Conservation (phyloP, 345 rosid species). For the Raphanus sativus region DNA sequence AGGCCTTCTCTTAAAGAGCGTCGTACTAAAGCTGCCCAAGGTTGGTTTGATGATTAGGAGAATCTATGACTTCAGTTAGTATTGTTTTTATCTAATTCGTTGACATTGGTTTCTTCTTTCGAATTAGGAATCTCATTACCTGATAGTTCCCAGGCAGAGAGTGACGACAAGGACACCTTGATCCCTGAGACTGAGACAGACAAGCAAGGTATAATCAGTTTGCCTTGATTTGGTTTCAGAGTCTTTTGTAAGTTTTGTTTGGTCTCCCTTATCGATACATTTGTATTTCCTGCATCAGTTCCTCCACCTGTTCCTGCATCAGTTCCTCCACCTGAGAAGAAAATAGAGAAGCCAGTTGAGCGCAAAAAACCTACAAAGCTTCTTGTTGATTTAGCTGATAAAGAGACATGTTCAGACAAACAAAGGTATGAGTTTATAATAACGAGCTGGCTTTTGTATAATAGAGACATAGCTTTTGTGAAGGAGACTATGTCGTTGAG, state of each 20-base stretch:
- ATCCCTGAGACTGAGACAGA: constrained; percentile 35
- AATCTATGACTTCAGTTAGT: not conserved
- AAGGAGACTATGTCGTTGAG: constrained; percentile 1
- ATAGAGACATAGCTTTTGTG: not conserved
- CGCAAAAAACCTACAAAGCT: constrained; percentile 50
- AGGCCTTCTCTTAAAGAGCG: constrained; percentile 79
- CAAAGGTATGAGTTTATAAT: constrained; percentile 62
- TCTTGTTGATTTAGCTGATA: constrained; percentile 53
- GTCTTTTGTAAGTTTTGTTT: constrained; percentile 5
- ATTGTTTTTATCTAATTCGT: not conserved
- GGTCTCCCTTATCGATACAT: constrained; percentile 4
- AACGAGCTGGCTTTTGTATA: not conserved
- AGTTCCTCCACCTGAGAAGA: constrained; percentile 32
- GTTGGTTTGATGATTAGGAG: constrained; percentile 13
- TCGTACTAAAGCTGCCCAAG: constrained; percentile 60
- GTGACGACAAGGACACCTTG: constrained; percentile 29
- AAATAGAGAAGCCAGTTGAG: constrained; percentile 52
- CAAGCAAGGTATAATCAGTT: constrained; percentile 31
- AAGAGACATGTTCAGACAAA: constrained; percentile 74
- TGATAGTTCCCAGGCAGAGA: constrained; percentile 37
- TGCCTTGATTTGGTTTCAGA: constrained; percentile 35
- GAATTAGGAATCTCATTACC: constrained; percentile 38
- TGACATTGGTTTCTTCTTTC: not conserved
- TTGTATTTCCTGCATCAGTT: constrained; percentile 29
- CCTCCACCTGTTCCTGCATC: constrained; percentile 29